Conservation (phyloP, 2,329 filamentous ascomycete genomes). For the Fusarium gaditjirri region DNA sequence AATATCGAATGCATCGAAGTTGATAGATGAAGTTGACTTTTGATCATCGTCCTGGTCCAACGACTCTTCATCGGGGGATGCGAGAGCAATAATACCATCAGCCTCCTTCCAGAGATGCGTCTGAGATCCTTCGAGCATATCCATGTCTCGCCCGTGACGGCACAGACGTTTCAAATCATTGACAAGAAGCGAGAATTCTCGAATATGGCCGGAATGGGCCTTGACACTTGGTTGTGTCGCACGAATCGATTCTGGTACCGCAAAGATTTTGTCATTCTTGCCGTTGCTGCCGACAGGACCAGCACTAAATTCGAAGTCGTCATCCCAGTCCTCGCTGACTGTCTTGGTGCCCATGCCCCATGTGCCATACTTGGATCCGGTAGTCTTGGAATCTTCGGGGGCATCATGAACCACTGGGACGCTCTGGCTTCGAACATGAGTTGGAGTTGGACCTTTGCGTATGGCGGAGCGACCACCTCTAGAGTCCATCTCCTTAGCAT, state of each 20-base stretch:
- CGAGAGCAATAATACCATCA: slow-evolving; percentile 87
- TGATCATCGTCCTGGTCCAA: slow-evolving; percentile 52
- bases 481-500: slow-evolving; percentile 76
- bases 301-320: slow-evolving; percentile 82
- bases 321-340: slow-evolving; percentile 88
- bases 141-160: slow-evolving; percentile 74
- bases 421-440: slow-evolving; percentile 83
- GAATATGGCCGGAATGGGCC: slow-evolving; percentile 84
- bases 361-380: slow-evolving; percentile 79
- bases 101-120: slow-evolving; percentile 79
- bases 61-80: slow-evolving; percentile 72
- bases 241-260: slow-evolving; percentile 78
- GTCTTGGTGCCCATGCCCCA: slow-evolving; percentile 85
- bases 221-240: slow-evolving; percentile 85
- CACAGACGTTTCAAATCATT: slow-evolving; percentile 85
- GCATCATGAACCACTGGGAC: slow-evolving; percentile 77
- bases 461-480: slow-evolving; percentile 75
- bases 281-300: slow-evolving; percentile 53
- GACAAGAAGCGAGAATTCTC: slow-evolving; percentile 82
- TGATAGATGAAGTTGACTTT: slow-evolving; percentile 52
- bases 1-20: slow-evolving; percentile 53
- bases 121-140: slow-evolving; percentile 69
- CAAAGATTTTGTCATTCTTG: slow-evolving; percentile 49
- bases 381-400: slow-evolving; percentile 63
- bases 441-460: slow-evolving; percentile 74